Evolutionary conservation across 2,329 filamentous ascomycete genomes (phyloP).

Genomic region (Alternaria triticina): DNA sequence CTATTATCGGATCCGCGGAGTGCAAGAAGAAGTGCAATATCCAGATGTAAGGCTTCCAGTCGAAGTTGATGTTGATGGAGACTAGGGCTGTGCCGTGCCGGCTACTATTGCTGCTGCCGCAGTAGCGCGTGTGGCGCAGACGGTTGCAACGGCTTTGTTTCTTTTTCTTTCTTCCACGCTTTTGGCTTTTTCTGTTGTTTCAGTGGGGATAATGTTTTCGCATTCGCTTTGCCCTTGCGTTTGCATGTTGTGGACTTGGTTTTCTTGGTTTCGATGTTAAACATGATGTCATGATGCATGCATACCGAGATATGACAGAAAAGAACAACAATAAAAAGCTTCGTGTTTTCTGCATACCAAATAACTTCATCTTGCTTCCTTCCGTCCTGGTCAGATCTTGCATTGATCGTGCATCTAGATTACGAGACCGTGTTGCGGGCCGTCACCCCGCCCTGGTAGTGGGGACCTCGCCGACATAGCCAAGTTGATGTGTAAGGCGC

Average conservation of each 20-base stretch:
- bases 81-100: not conserved
- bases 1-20: constrained; percentile 49
- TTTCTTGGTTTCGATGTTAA: not conserved
- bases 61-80: not conserved
- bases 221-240: not conserved
- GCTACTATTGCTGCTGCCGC: not conserved
- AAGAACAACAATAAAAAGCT: not conserved
- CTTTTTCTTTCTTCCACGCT: not conserved
- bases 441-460: not conserved
- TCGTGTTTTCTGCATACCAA: not conserved
- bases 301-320: not conserved
- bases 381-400: not conserved
- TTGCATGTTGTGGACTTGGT: not conserved
- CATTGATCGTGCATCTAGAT: not conserved
- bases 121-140: not conserved
- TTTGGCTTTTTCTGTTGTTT: not conserved
- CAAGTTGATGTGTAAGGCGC: not conserved
- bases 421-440: not conserved
- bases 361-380: not conserved
- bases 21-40: constrained; percentile 49
- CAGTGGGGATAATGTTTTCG: not conserved
- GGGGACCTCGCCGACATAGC: not conserved
- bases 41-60: not conserved
- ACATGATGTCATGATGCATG: not conserved
- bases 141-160: not conserved